Evolutionary conservation across 129 eudicot genomes (phyloP), one percentile per base, ranked within the genome.

Genomic region (Arctium minus): DNA sequence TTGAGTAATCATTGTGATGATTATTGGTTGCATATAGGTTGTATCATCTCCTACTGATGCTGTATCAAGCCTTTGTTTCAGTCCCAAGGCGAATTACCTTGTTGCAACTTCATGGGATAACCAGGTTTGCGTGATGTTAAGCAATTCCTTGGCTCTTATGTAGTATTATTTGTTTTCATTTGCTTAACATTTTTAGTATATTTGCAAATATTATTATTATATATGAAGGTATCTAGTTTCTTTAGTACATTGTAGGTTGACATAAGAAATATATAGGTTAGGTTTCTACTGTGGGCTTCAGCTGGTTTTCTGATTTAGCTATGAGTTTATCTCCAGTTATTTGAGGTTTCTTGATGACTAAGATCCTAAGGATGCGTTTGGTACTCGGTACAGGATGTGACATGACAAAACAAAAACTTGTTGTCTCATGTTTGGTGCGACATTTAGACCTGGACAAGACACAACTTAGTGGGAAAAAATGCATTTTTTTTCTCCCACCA

Each of bases 81-180:
- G 98, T 85, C 87, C 97, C 30, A 92, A 92, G 87, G 94, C 92
- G 0, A 95, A 95, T 86, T 73, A 74, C 60, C 86, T 95, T 5
- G 90, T 95, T 38, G 97, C 94, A 40, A 95, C 97, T 69, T 95
- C 98, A 44, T 95, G 98, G 98, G 98, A 95, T 89, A 95, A 91
- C 65, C 98, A 95, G 97, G 98, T 95, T 78, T 85, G 76, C 31
- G 6, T 62, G 42, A 37, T 56, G 29, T 53, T 36, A 72, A 35
- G 6, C 32, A 15, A 18, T 72, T 67, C 35, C 17, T 80, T 65
- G 39, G 31, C 10, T 36, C 36, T 64, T 64, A 22, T 64, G 10
- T 36, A 9, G 30, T 46, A 32, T 8, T 42, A 42, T 8, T 42
- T 42, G 50, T 42, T 46, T 75, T 73, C 2, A 8, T 71, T 5